Percentiles rank a stretch among this genome's conserved stretches.
Evolutionary conservation across 177 flowering plant genomes (phyloP).

Genomic region (Vitis hybrid): DNA sequence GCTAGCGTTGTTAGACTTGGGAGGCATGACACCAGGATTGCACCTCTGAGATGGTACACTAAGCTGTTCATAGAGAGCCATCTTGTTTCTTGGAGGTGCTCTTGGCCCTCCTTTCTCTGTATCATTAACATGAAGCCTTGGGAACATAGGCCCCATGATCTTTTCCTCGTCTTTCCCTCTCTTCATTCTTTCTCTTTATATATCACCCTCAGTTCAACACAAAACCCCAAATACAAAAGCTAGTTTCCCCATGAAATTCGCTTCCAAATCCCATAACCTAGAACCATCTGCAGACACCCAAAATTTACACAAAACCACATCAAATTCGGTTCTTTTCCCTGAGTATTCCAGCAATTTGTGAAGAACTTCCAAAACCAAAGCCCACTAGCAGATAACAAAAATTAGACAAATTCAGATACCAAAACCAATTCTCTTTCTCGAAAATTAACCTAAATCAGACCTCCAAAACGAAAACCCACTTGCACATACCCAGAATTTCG

Average conservation of each 20-base stretch:
- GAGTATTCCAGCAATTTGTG: not conserved
- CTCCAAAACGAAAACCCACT: not conserved
- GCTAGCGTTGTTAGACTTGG: slow-evolving; percentile 10
- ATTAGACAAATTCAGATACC: not conserved
- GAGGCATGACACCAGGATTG: slow-evolving; percentile 26
- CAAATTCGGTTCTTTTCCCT: too few relatives aligned
- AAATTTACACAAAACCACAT: too few relatives aligned
- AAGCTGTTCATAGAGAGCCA: slow-evolving; percentile 80
- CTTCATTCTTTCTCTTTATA: slow-evolving; percentile 34
- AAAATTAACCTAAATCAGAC: not conserved
- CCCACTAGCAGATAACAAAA: not conserved
- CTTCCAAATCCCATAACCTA: not conserved
- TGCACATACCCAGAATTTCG: not conserved
- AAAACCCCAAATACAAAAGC: not conserved
- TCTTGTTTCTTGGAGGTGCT: slow-evolving; percentile 87
- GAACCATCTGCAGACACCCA: too few relatives aligned
- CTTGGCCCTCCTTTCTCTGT: slow-evolving; percentile 74
- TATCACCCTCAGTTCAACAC: slow-evolving; percentile 5
- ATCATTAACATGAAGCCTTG: slow-evolving; percentile 77
- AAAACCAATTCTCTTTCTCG: too few relatives aligned
- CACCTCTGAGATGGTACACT: slow-evolving; percentile 67
- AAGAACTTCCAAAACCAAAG: slow-evolving; percentile 6
- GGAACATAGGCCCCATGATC: slow-evolving; percentile 60
- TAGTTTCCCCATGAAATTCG: not conserved
- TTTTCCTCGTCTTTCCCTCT: slow-evolving; percentile 60